Evolutionary conservation across 225 moss, liverwort and hornwort species (phyloP).

Genomic region (Takakia lepidozioides): DNA sequence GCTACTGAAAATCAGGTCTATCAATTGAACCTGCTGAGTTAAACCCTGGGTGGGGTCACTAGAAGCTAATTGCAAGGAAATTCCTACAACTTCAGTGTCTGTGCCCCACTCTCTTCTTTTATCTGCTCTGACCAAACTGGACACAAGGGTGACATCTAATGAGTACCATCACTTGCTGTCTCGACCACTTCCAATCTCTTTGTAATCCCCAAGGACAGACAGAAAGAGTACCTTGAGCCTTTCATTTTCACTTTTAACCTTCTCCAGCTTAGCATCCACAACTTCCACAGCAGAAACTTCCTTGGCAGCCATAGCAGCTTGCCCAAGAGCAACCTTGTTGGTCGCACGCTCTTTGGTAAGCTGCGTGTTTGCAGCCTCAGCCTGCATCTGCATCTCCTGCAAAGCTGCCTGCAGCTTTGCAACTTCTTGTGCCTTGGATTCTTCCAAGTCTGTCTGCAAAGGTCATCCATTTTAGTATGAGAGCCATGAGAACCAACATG

Average conservation of each 20-base stretch:
- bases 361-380: conserved; percentile 53
- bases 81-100: too few species aligned
- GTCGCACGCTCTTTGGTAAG: conserved; percentile 69
- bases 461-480: background rate
- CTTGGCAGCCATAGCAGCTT: conserved; percentile 83
- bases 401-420: conserved; percentile 66
- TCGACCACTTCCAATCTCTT: too few species aligned
- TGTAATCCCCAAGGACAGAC: too few species aligned
- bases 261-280: conserved; percentile 89
- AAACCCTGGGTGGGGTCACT: too few species aligned
- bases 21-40: too few species aligned
- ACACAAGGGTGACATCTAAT: too few species aligned
- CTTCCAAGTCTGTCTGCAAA: conserved; percentile 82
- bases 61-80: too few species aligned
- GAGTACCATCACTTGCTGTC: too few species aligned
- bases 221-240: conserved; percentile 68
- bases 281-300: conserved; percentile 74
- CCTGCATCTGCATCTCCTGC: conserved; percentile 59
- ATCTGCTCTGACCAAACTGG: too few species aligned
- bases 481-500: background rate
- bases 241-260: conserved; percentile 62
- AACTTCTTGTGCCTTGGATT: conserved; percentile 76
- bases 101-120: too few species aligned
- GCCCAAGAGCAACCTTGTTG: conserved; percentile 69
- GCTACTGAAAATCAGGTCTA: too few species aligned